Evolutionary conservation across 1,284 basidiomycete genomes (phyloP).

Genomic region (Testicularia cyperi): DNA sequence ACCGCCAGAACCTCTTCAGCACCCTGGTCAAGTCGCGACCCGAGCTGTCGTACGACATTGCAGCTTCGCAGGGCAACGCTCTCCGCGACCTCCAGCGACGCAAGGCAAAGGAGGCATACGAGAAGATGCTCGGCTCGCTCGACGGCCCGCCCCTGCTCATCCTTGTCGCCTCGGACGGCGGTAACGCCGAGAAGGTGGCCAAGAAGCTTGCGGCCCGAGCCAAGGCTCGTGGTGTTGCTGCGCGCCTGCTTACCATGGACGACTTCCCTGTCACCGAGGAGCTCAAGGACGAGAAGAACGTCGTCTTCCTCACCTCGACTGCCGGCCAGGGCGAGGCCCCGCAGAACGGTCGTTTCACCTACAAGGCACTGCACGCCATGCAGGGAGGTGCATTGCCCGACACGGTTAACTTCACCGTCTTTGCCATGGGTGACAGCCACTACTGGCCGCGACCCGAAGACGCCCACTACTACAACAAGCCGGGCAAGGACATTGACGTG

Average conservation of each 20-base stretch:
- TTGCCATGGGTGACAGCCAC: constrained; percentile 95
- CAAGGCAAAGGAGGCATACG: constrained; percentile 83
- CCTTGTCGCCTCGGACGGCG: constrained; percentile 90
- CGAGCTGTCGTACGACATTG: constrained; percentile 78
- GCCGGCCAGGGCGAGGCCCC: constrained; percentile 99
- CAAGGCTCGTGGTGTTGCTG: constrained; percentile 79
- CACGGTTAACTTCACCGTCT: constrained; percentile 67
- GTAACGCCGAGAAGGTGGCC: constrained; percentile 90
- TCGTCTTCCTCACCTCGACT: constrained; percentile 87
- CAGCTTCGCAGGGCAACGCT: constrained; percentile 78
- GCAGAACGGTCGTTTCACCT: constrained; percentile 88
- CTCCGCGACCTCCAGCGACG: constrained; percentile 80
- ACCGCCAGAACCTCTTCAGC: constrained; percentile 92
- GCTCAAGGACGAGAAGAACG: constrained; percentile 67
- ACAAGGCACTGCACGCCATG: constrained; percentile 73
- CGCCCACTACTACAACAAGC: constrained; percentile 96
- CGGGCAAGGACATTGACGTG: constrained; percentile 84
- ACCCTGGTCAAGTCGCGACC: constrained; percentile 79
- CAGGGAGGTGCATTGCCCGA: constrained; percentile 22
- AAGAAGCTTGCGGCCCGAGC: constrained; percentile 82
- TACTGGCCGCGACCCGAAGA: constrained; percentile 99
- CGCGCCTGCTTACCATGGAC: constrained; percentile 67
- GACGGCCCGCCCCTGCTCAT: constrained; percentile 87
- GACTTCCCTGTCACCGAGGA: constrained; percentile 71
- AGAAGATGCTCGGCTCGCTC: constrained; percentile 77